Percentiles rank a stretch among this genome's conserved stretches.
Conservation (phyloP, 2,329 filamentous ascomycete species). For the Venturia carpophila region DNA sequence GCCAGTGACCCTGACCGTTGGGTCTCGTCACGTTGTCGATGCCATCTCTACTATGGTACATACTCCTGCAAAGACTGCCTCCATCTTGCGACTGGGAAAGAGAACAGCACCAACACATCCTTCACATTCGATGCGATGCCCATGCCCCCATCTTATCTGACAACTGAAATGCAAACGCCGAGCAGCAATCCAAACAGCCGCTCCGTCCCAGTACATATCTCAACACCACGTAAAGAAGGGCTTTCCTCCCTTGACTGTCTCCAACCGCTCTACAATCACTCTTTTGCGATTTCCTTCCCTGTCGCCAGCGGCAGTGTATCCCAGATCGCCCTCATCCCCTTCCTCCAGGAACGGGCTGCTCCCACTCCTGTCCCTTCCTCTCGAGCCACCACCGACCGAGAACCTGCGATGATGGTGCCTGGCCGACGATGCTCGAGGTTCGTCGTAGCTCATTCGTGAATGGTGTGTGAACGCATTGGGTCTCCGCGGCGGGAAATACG, state of each 20-base stretch:
- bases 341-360: slow-evolving; percentile 27
- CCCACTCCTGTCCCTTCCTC: slow-evolving; percentile 24
- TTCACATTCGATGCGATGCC: no score
- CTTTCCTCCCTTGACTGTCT: slow-evolving; percentile 90
- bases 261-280: slow-evolving; percentile 92
- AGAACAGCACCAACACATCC: no score
- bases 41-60: no score
- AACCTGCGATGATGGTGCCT: slow-evolving; percentile 37
- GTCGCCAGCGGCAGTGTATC: slow-evolving; percentile 87
- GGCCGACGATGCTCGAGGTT: slow-evolving; percentile 24
- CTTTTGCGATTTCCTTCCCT: slow-evolving; percentile 87
- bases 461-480: slow-evolving; percentile 13
- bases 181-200: neutral
- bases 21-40: no score
- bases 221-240: slow-evolving; percentile 97
- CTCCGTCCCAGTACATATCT: slow-evolving; percentile 19
- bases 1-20: no score
- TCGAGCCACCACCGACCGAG: slow-evolving; percentile 28
- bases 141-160: neutral
- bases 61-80: no score
- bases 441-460: slow-evolving; percentile 37
- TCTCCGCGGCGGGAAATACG: slow-evolving; percentile 10
- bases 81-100: no score
- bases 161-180: neutral
- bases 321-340: slow-evolving; percentile 81